These are phyloP conservation scores for Catunica adiposa DNA, from an alignment of 2,329 filamentous ascomycete species.

Conservation along the genomic window DNA sequence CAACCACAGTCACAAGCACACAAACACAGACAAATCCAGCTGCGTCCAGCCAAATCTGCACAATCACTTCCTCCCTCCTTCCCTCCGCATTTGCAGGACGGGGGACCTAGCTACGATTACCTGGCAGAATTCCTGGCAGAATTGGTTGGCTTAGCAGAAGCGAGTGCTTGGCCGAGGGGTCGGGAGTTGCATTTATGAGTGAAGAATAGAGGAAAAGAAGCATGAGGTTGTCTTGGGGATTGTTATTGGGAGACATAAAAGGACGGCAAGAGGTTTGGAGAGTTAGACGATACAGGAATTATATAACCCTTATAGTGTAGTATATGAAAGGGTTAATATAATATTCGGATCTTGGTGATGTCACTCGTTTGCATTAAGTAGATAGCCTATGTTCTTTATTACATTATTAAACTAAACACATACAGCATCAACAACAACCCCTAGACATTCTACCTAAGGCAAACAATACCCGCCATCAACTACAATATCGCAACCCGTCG, in stretches of 20 bases:
- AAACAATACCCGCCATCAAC: slow-evolving; percentile 59
- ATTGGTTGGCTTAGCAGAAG: neutral
- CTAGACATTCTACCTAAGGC: slow-evolving; percentile 23
- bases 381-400: no score
- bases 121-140: no score
- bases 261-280: neutral
- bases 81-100: neutral
- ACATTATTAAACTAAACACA: no score
- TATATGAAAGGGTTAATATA: neutral
- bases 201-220: no score
- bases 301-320: neutral
- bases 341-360: no score
- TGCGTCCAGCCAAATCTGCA: neutral
- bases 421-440: neutral
- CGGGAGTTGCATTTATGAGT: no score
- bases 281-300: neutral
- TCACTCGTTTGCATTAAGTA: no score
- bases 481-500: slow-evolving; percentile 56
- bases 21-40: no score
- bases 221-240: no score
- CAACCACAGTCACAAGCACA: no score
- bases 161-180: no score
- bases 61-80: neutral
- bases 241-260: no score
- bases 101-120: neutral